Conservation (phyloP, 2,329 filamentous ascomycete genomes). For the Paracoccidioides brasiliensis region DNA sequence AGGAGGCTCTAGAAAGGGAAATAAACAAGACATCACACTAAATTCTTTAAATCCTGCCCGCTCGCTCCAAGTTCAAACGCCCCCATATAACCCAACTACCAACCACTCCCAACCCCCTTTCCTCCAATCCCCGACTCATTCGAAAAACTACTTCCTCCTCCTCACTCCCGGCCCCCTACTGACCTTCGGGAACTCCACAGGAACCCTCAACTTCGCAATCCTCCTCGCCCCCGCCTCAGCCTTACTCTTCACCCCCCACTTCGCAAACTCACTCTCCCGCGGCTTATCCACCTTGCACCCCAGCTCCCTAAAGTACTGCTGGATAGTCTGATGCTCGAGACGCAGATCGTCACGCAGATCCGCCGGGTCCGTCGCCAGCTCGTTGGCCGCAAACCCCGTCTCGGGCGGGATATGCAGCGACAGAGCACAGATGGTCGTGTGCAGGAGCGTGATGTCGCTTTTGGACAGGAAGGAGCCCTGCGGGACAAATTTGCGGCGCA, state of each 20-base stretch:
- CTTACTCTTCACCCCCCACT: conserved; percentile 42
- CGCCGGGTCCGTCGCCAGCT: conserved; percentile 31
- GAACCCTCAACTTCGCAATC: conserved; percentile 61
- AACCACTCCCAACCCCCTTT: neutral
- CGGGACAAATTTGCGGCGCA: conserved; percentile 32
- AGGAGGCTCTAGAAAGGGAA: neutral
- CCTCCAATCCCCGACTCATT: no score
- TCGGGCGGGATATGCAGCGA: conserved; percentile 33
- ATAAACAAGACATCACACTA: neutral
- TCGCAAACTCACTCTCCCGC: conserved; percentile 28
- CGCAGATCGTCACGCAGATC: conserved; percentile 34
- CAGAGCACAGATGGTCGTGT: conserved; percentile 35
- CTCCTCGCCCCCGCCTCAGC: conserved; percentile 40
- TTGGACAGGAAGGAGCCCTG: conserved; percentile 23
- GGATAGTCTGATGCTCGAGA: conserved; percentile 22
- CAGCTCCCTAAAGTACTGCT: conserved; percentile 34
- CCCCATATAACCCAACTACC: neutral
- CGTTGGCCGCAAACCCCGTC: conserved; percentile 26
- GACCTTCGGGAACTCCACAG: conserved; percentile 67
- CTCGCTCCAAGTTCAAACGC: neutral
- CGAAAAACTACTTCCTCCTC: neutral
- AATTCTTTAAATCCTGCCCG: neutral
- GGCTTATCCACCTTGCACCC: conserved; percentile 33
- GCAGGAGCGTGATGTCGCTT: conserved; percentile 30
- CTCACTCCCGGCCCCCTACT: conserved; percentile 26